These are phyloP conservation scores for Leonotis leonurus DNA, from an alignment of 257 asterid species.

Conservation along the genomic window DNA sequence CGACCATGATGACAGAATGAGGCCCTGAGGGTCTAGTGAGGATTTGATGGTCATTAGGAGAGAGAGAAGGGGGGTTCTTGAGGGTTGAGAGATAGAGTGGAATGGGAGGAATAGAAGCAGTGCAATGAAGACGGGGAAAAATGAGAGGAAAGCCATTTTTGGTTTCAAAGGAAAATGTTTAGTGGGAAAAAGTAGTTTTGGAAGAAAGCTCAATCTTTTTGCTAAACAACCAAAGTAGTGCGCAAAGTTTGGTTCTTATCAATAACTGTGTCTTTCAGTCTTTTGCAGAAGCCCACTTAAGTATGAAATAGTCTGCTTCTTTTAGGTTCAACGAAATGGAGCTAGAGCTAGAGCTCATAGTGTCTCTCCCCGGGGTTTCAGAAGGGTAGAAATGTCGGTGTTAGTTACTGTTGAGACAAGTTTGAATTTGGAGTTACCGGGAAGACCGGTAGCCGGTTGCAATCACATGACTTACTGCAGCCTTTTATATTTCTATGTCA, in stretches of 20 bases:
- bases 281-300: no score
- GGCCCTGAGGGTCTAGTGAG: conserved; percentile 67
- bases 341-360: no score
- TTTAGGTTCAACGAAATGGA: conserved; percentile 10
- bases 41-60: conserved; percentile 61
- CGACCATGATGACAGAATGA: conserved; percentile 73
- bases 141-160: conserved; percentile 36
- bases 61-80: conserved; percentile 28
- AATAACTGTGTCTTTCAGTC: no score
- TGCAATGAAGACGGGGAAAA: conserved; percentile 23
- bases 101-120: conserved; percentile 19
- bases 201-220: conserved; percentile 22
- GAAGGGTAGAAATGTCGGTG: conserved; percentile 18
- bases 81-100: conserved; percentile 20
- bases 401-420: conserved; percentile 16
- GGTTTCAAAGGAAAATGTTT: conserved; percentile 12
- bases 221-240: no score
- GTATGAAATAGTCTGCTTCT: background rate
- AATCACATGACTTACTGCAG: conserved; percentile 37
- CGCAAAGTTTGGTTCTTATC: conserved; percentile 4
- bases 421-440: conserved; percentile 46
- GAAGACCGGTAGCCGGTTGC: conserved; percentile 44
- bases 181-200: conserved; percentile 25
- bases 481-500: conserved; percentile 1
- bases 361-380: background rate